Percentiles rank a stretch among this genome's conserved stretches.
phyloP scores from a whole-genome alignment of 352 stramenopile species.

The Pythium aphanidermatum region DNA sequence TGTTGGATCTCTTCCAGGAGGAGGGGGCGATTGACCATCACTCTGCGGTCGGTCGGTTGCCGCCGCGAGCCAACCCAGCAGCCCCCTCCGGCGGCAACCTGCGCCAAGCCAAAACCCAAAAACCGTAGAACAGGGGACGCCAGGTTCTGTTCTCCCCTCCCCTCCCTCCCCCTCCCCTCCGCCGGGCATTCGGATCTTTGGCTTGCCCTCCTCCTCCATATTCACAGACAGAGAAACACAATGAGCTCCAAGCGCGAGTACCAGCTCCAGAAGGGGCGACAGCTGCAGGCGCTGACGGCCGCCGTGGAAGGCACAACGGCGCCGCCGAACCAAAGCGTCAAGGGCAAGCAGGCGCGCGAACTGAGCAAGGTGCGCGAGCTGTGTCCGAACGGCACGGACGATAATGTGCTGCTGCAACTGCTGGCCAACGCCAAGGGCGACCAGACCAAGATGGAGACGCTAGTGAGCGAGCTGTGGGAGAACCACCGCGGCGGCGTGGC shows the following conservation, averaged over 20 bases:
- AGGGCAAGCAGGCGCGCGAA: slow-evolving; percentile 48
- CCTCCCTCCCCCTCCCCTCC: background rate
- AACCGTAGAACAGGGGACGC: slow-evolving; percentile 1
- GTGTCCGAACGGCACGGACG: slow-evolving; percentile 72
- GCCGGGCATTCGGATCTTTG: slow-evolving; percentile 2
- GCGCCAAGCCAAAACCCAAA: slow-evolving; percentile 10
- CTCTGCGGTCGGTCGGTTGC: slow-evolving; percentile 13
- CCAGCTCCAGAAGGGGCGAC: slow-evolving; percentile 71
- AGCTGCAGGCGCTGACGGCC: slow-evolving; percentile 77
- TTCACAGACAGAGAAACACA: slow-evolving; percentile 36
- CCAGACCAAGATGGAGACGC: slow-evolving; percentile 56
- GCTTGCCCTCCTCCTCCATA: slow-evolving; percentile 6
- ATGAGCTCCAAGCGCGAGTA: slow-evolving; percentile 82
- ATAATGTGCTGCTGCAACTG: slow-evolving; percentile 63
- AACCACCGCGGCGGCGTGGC: slow-evolving; percentile 54
- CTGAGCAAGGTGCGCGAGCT: slow-evolving; percentile 75
- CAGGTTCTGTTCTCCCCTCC: slow-evolving; percentile 1
- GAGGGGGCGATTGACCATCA: slow-evolving; percentile 17
- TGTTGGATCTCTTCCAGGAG: slow-evolving; percentile 9
- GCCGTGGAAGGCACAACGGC: slow-evolving; percentile 25
- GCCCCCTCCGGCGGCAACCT: background rate
- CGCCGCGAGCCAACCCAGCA: slow-evolving; percentile 9
- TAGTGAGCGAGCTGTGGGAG: slow-evolving; percentile 83
- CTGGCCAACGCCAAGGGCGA: slow-evolving; percentile 73
- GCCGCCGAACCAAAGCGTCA: slow-evolving; percentile 10